Evolutionary conservation across 1,139 yeast genomes (phyloP), one percentile per base, ranked within the genome.

Genomic region (Hyphopichia wangnamkhiaoensis): DNA sequence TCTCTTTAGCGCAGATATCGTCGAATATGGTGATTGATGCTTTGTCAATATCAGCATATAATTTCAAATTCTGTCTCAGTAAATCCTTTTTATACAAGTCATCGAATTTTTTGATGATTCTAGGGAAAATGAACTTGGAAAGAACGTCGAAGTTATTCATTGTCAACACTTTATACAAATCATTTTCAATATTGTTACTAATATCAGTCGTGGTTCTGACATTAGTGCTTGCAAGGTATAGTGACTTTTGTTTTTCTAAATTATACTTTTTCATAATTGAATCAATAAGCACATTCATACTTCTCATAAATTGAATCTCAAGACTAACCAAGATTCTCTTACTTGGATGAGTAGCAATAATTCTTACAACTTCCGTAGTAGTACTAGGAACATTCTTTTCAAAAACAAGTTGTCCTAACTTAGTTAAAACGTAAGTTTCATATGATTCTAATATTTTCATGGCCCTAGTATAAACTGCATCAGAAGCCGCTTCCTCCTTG

Each of bases 241-340:
- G 5, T 9, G 16, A 25, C 12, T 24, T 30, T 24, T 35, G 34
- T 39, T 68, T 54, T 43, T 72, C 76, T 10, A 67, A 53, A 27
- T 60, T 61, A 44, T 69, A 72, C 44, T 58, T 63, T 45, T 72
- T 72, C 69, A 72, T 68, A 17, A 71, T 58, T 2, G 76, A 68
- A 40, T 72, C 77, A 32, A 70, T 58, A 5, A 71, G 47, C 19
- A 70, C 67, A 37, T 68, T 68, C 50, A 72, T 59, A 49, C 74
- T 66, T 53, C 78, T 56, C 71, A 72, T 68, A 46, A 72, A 72
- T 47, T 72, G 78, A 37, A 72, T 71, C 49, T 72, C 78, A 40
- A 72, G 57, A 43, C 74, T 66, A 1, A 71, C 71, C 38, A 72
- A 53, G 36, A 63, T 60, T 38, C 74, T 54, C 41, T 71, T 71